Percentiles rank a stretch among this genome's conserved stretches.
phyloP scores from a whole-genome alignment of 495 filamentous ascomycete genomes.

The Penicillium coffeae region DNA sequence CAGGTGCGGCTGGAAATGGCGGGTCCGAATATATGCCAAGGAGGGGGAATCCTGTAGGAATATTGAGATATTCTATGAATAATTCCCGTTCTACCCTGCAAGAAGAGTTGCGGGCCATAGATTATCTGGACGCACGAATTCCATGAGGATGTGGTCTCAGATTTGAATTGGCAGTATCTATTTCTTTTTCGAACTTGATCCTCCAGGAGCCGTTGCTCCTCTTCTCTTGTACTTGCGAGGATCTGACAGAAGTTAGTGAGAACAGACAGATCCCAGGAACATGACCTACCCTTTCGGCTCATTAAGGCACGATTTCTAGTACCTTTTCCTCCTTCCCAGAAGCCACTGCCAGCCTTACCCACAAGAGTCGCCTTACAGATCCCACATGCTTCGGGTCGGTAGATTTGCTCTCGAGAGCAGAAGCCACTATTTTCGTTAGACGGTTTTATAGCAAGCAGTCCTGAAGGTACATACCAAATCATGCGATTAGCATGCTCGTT shows the following conservation, averaged over 20 bases:
- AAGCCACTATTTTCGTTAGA: conserved; percentile 47
- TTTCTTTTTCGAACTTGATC: conserved; percentile 30
- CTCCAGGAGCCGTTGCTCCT: conserved; percentile 28
- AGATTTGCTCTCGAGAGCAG: conserved; percentile 82
- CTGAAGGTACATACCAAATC: conserved; percentile 57
- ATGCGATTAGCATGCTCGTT: conserved; percentile 86
- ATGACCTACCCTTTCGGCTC: conserved; percentile 59
- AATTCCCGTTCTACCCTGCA: too few relatives aligned
- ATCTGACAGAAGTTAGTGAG: conserved; percentile 34
- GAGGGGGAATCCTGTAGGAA: too few relatives aligned
- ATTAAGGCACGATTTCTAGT: conserved; percentile 67
- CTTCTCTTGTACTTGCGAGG: conserved; percentile 65
- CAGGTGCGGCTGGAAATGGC: too few relatives aligned
- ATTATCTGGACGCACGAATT: too few relatives aligned
- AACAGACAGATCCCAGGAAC: not conserved
- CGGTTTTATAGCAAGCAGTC: not conserved
- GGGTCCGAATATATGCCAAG: too few relatives aligned
- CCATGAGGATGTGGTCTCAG: too few relatives aligned
- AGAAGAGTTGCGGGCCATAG: too few relatives aligned
- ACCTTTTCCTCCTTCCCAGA: conserved; percentile 91
- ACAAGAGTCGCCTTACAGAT: conserved; percentile 72
- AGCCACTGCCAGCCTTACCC: conserved; percentile 68
- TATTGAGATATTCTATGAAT: too few relatives aligned
- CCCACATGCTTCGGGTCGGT: conserved; percentile 71
- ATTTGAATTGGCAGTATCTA: too few relatives aligned